Conservation (phyloP, 139 green algal species). For the Pycnococcus provasolii region DNA sequence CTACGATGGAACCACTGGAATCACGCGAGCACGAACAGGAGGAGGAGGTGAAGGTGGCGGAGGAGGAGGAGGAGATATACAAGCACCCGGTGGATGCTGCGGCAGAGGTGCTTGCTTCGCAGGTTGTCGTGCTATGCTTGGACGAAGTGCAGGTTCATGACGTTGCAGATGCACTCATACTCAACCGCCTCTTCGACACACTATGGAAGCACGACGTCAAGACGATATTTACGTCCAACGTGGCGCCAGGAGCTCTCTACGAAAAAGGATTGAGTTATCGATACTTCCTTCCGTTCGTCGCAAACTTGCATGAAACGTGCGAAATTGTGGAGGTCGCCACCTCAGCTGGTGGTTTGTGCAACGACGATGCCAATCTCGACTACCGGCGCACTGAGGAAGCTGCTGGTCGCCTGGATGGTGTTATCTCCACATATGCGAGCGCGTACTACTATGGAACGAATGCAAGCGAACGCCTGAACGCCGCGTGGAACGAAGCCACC, state of each 20-base stretch:
- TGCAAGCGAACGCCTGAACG: too few species aligned
- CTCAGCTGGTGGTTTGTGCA: too few species aligned
- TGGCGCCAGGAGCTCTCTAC: constrained; percentile 11
- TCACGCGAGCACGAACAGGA: too few species aligned
- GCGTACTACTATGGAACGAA: too few species aligned
- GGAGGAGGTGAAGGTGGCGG: too few species aligned
- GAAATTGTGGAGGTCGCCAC: background rate
- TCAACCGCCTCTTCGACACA: constrained; percentile 29
- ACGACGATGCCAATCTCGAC: too few species aligned
- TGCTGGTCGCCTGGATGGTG: too few species aligned
- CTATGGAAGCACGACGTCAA: constrained; percentile 22
- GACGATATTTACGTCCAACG: constrained; percentile 20
- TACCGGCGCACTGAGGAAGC: too few species aligned
- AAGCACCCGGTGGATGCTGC: background rate
- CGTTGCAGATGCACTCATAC: constrained; percentile 31
- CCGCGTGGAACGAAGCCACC: too few species aligned
- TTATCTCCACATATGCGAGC: too few species aligned
- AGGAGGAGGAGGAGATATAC: background rate
- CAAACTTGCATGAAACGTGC: background rate
- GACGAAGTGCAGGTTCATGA: constrained; percentile 21
- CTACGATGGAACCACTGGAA: too few species aligned
- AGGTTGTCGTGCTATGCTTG: constrained; percentile 8
- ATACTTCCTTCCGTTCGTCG: constrained; percentile 8
- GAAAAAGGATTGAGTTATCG: constrained; percentile 7
- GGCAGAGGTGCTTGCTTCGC: background rate